phyloP scores from a whole-genome alignment of 345 rosid genomes.

The Psidium guajava region DNA sequence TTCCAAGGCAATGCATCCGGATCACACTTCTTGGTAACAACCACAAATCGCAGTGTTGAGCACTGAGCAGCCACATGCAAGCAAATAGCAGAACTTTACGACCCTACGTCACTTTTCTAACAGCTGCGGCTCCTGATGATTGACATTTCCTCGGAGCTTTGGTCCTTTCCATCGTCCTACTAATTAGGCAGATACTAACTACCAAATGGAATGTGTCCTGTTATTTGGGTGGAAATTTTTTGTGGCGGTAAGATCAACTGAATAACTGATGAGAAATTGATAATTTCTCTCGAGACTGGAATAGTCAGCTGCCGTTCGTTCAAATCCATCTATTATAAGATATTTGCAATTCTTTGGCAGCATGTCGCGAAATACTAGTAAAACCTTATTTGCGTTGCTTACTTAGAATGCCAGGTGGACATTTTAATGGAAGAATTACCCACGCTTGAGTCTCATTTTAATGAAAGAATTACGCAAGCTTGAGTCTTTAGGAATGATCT shows the following conservation, averaged over 20 bases:
- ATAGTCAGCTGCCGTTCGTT: fast-evolving
- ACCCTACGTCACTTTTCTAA: background rate
- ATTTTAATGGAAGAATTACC: no score
- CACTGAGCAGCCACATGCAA: background rate
- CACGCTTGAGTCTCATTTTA: no score
- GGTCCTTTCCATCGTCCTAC: background rate
- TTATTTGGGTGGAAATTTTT: background rate
- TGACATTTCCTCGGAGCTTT: background rate
- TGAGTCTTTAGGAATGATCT: background rate
- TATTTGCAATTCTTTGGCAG: background rate
- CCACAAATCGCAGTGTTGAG: background rate
- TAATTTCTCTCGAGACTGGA: background rate
- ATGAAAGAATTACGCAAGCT: background rate
- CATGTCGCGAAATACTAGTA: background rate
- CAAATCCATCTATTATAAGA: background rate
- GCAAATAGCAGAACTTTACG: background rate
- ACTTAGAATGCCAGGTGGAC: background rate
- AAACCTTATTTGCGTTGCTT: background rate
- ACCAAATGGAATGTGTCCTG: background rate
- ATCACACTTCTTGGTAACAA: background rate
- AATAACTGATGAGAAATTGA: background rate
- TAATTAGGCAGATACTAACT: background rate
- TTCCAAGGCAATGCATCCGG: background rate
- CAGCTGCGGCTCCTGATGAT: background rate
- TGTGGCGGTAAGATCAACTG: background rate